These are phyloP conservation scores for Coemansia sp. DNA, from an alignment of 192 early-diverging fungal genomes.

Conservation along the genomic window DNA sequence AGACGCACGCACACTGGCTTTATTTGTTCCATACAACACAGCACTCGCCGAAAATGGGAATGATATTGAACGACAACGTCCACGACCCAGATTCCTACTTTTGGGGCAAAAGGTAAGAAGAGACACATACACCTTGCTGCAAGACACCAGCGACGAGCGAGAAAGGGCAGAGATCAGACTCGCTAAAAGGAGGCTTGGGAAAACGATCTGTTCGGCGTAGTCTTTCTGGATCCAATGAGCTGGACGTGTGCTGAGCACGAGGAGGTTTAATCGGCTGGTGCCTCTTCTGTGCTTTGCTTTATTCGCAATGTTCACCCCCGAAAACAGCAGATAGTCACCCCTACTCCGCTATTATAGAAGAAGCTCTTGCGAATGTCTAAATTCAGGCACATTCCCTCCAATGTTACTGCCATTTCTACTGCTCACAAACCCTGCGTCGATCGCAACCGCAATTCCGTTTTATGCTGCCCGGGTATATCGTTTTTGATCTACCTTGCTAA, in stretches of 20 bases:
- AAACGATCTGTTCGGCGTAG: neutral
- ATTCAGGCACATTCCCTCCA: neutral
- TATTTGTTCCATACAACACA: neutral
- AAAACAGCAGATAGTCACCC: too few relatives aligned
- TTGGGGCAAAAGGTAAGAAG: conserved; percentile 52
- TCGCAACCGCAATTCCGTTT: neutral
- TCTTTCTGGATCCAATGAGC: too few relatives aligned
- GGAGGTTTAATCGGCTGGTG: too few relatives aligned
- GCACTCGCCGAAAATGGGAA: conserved; percentile 34
- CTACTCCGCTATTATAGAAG: too few relatives aligned
- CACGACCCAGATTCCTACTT: conserved; percentile 38
- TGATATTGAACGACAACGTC: conserved; percentile 43
- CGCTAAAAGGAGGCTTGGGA: too few relatives aligned
- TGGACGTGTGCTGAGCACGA: too few relatives aligned
- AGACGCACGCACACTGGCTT: neutral
- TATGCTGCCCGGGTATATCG: neutral
- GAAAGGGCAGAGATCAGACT: too few relatives aligned
- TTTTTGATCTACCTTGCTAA: too few relatives aligned
- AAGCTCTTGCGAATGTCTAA: neutral
- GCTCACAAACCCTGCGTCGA: conserved; percentile 1
- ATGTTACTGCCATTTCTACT: neutral
- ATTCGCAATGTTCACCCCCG: too few relatives aligned
- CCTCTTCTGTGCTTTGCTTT: too few relatives aligned
- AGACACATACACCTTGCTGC: neutral
- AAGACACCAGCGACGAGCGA: too few relatives aligned